Evolutionary conservation across 768 basidiomycete species (phyloP), one percentile per base, ranked within the genome.

Genomic region (Calocybe cyanea): DNA sequence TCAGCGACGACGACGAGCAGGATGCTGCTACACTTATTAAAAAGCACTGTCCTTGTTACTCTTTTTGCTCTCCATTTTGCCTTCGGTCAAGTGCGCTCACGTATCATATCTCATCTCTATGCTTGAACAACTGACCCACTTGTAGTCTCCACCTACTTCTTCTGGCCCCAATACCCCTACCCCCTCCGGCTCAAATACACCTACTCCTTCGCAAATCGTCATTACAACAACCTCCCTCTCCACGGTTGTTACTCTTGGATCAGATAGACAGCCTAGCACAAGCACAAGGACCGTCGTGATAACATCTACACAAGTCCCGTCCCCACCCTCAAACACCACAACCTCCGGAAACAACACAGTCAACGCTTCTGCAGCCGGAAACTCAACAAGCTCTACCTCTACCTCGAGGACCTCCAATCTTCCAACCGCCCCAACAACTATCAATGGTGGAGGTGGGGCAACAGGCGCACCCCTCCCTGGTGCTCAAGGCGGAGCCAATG

Each of bases 381-480:
- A 67, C 43, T 53, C 45, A 32, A 55, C 56, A 14, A 39, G 61
- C 19, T 63, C 67, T 1, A 55, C 69, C n/a, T 55, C 79, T 1
- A 11, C 25, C 25, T 63, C 69, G 1, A 62, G 63, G 9, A 62
- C 73, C n/a, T 46, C 48, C 23, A 64, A 55, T 43, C 66, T 78
- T 7, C 77, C 85, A 6, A 86, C 85, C 8, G 85, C 85, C 1
- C 65, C 83, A 2, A 63, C 80, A 18, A 59, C 65, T 43, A 63
- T 83, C 23, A 61, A 72, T 21, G 83, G 76, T 28, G 85, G 83
- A 9, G 82, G 71, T 24, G 68, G 76, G 11, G 45, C 64, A 3
- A 55, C 64, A 21, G 78, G 78, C 19, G 85, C 85, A 2, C 85
- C 85, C 8, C 62, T 67, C 36, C 86, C 85, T 19, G 85, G 85